A percentile compares a stretch with the other conserved stretches of the same genome.
Evolutionary conservation across 140 eudicot species (phyloP).

Genomic region (Ambrosia hybrid): DNA sequence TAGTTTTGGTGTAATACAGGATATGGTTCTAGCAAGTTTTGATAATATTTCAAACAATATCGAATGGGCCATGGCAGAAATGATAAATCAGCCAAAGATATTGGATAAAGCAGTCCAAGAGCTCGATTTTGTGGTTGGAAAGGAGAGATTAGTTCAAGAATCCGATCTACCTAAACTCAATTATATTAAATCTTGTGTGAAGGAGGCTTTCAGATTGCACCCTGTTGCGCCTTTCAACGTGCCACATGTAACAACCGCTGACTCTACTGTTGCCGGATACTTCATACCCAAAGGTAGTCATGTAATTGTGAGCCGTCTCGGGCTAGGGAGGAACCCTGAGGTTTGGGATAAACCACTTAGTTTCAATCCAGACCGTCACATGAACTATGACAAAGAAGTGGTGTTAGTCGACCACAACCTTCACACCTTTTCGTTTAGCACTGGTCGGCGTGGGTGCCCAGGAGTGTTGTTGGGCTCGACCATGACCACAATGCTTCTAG

Average conservation of each 20-base stretch:
- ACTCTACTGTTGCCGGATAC: neutral
- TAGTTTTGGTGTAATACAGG: neutral
- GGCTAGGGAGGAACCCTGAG: too few relatives aligned
- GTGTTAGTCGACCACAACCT: conserved; percentile 4
- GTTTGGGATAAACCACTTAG: neutral
- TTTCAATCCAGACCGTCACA: conserved; percentile 10
- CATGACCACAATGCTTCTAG: neutral
- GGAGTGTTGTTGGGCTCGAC: too few relatives aligned
- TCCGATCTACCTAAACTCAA: neutral
- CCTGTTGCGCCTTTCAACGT: neutral
- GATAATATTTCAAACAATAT: neutral
- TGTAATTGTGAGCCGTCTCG: neutral
- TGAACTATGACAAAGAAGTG: neutral
- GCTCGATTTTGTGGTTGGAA: neutral
- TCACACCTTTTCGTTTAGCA: neutral
- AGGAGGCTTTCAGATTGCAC: neutral
- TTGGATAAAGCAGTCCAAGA: neutral
- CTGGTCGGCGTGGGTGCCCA: too few relatives aligned
- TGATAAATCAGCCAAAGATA: neutral
- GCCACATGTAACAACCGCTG: neutral
- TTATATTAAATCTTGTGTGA: neutral
- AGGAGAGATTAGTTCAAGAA: conserved; percentile 1
- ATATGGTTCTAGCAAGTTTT: neutral
- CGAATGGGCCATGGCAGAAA: neutral
- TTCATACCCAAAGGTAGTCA: conserved; percentile 13